Conservation (phyloP, 345 rosid species). For the Acer yangbiense region DNA sequence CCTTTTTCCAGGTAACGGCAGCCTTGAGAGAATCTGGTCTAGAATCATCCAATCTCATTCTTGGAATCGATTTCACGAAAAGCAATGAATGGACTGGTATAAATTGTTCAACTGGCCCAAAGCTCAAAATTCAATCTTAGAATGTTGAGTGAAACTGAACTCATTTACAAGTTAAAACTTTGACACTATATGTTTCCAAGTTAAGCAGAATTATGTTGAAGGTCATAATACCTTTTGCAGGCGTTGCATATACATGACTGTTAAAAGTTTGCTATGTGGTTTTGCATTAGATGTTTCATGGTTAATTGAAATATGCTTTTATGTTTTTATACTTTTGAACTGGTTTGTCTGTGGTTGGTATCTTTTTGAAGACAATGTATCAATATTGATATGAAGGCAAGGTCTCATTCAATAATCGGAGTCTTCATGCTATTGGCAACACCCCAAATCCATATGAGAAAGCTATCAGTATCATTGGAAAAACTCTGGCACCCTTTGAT, state of each 20-base stretch:
- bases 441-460: conserved; percentile 78
- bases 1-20: conserved; percentile 47
- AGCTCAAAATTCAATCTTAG: background rate
- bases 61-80: conserved; percentile 87
- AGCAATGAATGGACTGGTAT: conserved; percentile 95
- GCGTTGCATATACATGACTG: background rate
- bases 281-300: background rate
- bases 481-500: conserved; percentile 82
- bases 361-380: conserved; percentile 18
- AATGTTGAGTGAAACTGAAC: background rate
- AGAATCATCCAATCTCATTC: conserved; percentile 85
- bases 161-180: background rate
- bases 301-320: background rate
- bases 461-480: conserved; percentile 75
- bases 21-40: conserved; percentile 75
- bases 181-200: too few relatives aligned
- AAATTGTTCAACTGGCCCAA: background rate
- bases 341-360: background rate
- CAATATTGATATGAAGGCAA: conserved; percentile 39
- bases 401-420: conserved; percentile 55
- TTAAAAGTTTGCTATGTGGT: background rate
- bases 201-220: background rate
- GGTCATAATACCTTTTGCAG: background rate
- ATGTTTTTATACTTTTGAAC: conserved; percentile 1
- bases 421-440: conserved; percentile 61